Evolutionary conservation across 2,329 filamentous ascomycete species (phyloP), one percentile per base, ranked within the genome.

Genomic region (Xylariaceae sp.): DNA sequence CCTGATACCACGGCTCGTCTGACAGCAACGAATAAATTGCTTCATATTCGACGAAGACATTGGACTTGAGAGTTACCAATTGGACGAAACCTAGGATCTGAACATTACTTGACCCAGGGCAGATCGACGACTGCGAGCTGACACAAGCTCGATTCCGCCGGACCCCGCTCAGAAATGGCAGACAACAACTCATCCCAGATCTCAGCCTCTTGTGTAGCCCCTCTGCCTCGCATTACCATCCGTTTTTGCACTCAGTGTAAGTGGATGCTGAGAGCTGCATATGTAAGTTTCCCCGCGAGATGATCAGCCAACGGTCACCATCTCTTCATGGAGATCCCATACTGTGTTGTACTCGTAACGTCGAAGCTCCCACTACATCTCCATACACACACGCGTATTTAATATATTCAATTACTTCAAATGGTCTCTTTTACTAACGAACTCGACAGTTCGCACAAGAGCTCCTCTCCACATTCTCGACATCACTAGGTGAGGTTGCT

Each of bases 231-330:
- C 41, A 78, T 96, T 46, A 85, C 85, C n/a, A 96, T 96, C 63
- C 82, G 86, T 58, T 96, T 89, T 72, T 96, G 91, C 73, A 96
- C 89, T 0, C 90, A 96, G 71, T 96, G 90, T 71, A 88, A 89
- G 72, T 95, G 90, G 90, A 89, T 94, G 81, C 73, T 95, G 11
- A 75, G 90, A 52, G 89, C 90, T 33, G 88, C 89, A 58, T 95
- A 94, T 69, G 89, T 92, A 80, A 59, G 80, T 70, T 22, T 18
- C 3, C 5, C 33, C 33, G 33, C 33, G 4, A 27, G 4, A 27
- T 5, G 22, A 7, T 27, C 7, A 27, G 22, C n/a, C n/a, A 27
- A 27, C 4, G 22, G 7, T 27, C 22, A 7, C 7, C 22, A 5
- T 27, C 22, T 27, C 4, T 27, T 27, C 22, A 5, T 4, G 7